Evolutionary conservation across 169 alveolate species (phyloP).

Genomic region (Cryptosporidium viatorum): DNA sequence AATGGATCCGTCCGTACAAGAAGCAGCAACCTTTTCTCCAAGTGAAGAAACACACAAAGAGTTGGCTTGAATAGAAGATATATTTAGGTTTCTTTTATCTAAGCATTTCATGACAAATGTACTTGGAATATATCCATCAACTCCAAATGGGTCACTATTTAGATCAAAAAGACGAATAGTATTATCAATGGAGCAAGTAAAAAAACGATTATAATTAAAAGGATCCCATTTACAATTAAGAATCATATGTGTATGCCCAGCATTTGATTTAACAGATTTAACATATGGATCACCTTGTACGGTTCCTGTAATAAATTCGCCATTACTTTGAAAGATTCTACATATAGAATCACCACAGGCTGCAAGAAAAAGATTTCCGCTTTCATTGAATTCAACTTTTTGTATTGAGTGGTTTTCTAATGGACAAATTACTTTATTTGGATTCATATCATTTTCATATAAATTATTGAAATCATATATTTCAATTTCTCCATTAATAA

Average conservation of each 20-base stretch:
- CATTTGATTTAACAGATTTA: conserved; percentile 46
- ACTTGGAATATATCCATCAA: conserved; percentile 62
- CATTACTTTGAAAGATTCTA: conserved; percentile 46
- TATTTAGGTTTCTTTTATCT: conserved; percentile 31
- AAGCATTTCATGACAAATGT: conserved; percentile 33
- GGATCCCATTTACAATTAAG: conserved; percentile 66
- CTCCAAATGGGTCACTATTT: conserved; percentile 65
- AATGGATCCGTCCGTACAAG: conserved; percentile 66
- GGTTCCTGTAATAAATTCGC: conserved; percentile 54
- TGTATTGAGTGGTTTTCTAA: conserved; percentile 46
- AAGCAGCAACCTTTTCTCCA: conserved; percentile 40
- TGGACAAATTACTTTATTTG: conserved; percentile 53
- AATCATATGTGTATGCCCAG: conserved; percentile 72
- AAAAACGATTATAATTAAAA: conserved; percentile 2
- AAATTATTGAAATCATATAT: conserved; percentile 45
- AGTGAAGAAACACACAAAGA: conserved; percentile 32
- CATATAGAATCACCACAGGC: conserved; percentile 72
- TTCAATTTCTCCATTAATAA: conserved; percentile 37
- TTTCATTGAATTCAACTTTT: conserved; percentile 36
- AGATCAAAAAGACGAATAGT: conserved; percentile 65
- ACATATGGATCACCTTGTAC: conserved; percentile 75
- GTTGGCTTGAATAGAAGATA: conserved; percentile 45
- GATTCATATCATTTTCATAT: conserved; percentile 45
- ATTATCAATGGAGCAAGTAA: conserved; percentile 52
- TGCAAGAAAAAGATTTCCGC: conserved; percentile 41